Base-by-base conservation (phyloP, 2,329 filamentous ascomycete species). In the Fusarium torulosum region DNA sequence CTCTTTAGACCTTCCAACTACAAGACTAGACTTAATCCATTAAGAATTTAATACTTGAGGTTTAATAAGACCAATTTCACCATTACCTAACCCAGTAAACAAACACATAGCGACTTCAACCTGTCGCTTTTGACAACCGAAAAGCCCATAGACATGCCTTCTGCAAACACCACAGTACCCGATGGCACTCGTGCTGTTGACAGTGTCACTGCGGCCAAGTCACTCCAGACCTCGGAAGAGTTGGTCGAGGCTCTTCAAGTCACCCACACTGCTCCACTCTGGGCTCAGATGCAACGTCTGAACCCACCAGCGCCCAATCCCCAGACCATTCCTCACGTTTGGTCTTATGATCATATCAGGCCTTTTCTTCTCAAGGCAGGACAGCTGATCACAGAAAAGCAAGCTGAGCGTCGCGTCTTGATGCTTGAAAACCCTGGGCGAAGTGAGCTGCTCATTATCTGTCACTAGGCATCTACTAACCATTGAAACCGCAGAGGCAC, bases 271-370 rank as follows among this genome's bases (percentile, higher is more conserved):
- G 58, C 64, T 17, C 84, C 83, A 0, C 73, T 86, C 2, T 85
- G 83, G 84, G 75, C 76, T 2, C 79, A 83, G 53, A 85, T 85
- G 82, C 71, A 70, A 21, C 72, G 72, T 7, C 75, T 84, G 42
- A 83, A 83, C 41, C 82, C 84, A 6, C 79, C 81, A 0, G 71
- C 74, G 0, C 84, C 83, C 0, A 81, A 82, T 29, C 84, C 83
- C 0, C 76, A 67, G 7, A 73, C 75, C 0, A 54, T 78, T 5
- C 81, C 83, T 6, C 58, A 78, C 45, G 58, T 81, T 2, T 81
- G 79, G 79, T 72, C 72, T 9, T 80, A 80, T 51, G 62, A 75
- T 4, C 62, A 74, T 21, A 76, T 77, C 4, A 67, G 72, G 6
- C 79, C 78, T 2, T 72, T 74, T 11, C 72, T 81, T 0, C 40